Evolutionary conservation across 1,284 basidiomycete species (phyloP).

Genomic region (Mycena citricolor): DNA sequence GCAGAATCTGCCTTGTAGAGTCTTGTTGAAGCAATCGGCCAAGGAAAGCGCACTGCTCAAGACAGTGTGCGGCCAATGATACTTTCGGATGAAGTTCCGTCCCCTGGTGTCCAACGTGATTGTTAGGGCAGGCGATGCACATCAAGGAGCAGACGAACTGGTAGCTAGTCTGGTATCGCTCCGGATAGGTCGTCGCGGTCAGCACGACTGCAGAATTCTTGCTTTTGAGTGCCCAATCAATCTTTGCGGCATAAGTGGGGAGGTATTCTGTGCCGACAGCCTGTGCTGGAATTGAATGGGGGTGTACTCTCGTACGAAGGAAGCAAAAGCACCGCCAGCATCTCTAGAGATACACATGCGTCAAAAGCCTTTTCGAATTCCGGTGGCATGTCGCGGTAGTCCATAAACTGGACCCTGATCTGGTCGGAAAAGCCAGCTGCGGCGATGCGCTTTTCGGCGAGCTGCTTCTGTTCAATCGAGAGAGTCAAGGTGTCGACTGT

Average conservation of each 20-base stretch:
- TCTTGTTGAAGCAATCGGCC: background rate
- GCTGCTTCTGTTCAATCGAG: slow-evolving; percentile 65
- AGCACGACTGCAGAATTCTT: slow-evolving; percentile 8
- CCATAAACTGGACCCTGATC: slow-evolving; percentile 69
- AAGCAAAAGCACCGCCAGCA: background rate
- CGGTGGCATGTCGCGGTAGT: slow-evolving; percentile 64
- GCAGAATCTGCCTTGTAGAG: background rate
- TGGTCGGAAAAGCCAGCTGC: slow-evolving; percentile 52
- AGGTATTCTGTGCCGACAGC: slow-evolving; percentile 10
- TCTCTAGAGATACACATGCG: slow-evolving; percentile 14
- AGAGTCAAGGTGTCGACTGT: slow-evolving; percentile 74
- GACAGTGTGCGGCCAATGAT: slow-evolving; percentile 10
- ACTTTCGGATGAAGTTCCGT: slow-evolving; percentile 5
- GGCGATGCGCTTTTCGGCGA: slow-evolving; percentile 64
- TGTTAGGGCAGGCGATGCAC: background rate
- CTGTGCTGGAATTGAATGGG: background rate
- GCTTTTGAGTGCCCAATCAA: slow-evolving; percentile 15
- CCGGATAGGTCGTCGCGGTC: slow-evolving; percentile 7
- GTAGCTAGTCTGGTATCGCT: background rate
- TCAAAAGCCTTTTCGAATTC: slow-evolving; percentile 64
- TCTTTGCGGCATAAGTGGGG: slow-evolving; percentile 8
- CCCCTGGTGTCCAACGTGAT: background rate
- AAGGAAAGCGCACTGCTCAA: slow-evolving; percentile 1
- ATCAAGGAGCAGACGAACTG: slow-evolving; percentile 1
- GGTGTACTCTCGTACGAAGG: no score